phyloP scores from a whole-genome alignment of 1,284 basidiomycete genomes.

The Agaricales sp. region DNA sequence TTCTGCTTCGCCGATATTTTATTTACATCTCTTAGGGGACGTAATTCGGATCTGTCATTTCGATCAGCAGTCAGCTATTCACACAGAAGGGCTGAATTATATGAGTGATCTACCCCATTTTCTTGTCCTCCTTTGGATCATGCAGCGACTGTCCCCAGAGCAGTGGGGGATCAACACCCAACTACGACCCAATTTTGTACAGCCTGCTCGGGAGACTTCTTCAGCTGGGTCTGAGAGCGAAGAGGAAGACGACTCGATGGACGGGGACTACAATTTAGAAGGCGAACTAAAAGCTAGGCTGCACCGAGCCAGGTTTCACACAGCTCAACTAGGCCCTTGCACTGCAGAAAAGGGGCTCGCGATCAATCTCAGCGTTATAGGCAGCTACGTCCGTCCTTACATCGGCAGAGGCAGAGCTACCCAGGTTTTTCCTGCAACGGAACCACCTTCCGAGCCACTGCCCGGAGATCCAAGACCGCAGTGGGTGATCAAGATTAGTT shows the following conservation, averaged over 20 bases:
- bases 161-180: conserved; percentile 18
- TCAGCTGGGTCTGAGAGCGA: too few relatives aligned
- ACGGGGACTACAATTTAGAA: not conserved
- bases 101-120: conserved; percentile 21
- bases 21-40: conserved; percentile 10
- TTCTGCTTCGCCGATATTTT: conserved; percentile 1
- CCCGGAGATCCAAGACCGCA: not conserved
- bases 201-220: too few relatives aligned
- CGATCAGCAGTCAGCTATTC: conserved; percentile 18
- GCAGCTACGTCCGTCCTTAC: not conserved
- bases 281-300: not conserved
- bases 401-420: not conserved
- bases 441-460: not conserved
- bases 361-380: not conserved
- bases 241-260: too few relatives aligned
- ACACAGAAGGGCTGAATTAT: conserved; percentile 16
- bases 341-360: not conserved
- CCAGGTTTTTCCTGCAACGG: not conserved
- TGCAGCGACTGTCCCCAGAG: conserved; percentile 18
- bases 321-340: too few relatives aligned
- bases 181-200: not conserved
- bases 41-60: conserved; percentile 16
- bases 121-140: conserved; percentile 18
- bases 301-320: too few relatives aligned
- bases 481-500: not conserved